phyloP scores from a whole-genome alignment of 306 rosid species.

The Erythrophleum fordii region DNA sequence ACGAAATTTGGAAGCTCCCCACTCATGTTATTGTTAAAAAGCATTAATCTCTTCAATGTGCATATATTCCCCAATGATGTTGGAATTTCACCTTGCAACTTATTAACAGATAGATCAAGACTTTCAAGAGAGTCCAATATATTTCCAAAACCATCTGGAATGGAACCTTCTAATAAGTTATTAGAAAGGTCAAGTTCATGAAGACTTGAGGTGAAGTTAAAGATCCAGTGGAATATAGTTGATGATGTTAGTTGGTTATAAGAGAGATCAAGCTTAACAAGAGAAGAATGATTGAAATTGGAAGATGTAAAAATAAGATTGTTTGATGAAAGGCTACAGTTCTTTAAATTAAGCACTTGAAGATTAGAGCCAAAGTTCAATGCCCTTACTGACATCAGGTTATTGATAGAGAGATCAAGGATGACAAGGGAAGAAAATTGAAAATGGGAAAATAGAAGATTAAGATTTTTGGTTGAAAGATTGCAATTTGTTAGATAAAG shows the following conservation, averaged over 20 bases:
- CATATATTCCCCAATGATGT: constrained; percentile 6
- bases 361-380: background rate
- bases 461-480: background rate
- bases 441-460: background rate
- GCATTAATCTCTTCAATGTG: background rate
- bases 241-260: background rate
- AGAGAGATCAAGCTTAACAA: background rate
- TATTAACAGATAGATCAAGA: rapidly evolving
- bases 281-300: background rate
- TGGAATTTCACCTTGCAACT: background rate
- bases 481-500: background rate
- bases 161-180: background rate
- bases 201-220: background rate
- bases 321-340: too few relatives aligned
- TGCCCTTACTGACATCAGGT: background rate
- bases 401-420: constrained; percentile 21
- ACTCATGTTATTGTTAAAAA: background rate
- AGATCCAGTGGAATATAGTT: background rate
- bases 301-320: too few relatives aligned
- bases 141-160: constrained; percentile 20
- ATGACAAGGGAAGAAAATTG: background rate
- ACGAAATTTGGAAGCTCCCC: background rate
- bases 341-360: background rate
- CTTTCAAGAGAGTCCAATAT: background rate
- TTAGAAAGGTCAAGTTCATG: rapidly evolving